Base-by-base conservation (phyloP, 192 early-diverging fungal species). In the Podila clonocystis region DNA sequence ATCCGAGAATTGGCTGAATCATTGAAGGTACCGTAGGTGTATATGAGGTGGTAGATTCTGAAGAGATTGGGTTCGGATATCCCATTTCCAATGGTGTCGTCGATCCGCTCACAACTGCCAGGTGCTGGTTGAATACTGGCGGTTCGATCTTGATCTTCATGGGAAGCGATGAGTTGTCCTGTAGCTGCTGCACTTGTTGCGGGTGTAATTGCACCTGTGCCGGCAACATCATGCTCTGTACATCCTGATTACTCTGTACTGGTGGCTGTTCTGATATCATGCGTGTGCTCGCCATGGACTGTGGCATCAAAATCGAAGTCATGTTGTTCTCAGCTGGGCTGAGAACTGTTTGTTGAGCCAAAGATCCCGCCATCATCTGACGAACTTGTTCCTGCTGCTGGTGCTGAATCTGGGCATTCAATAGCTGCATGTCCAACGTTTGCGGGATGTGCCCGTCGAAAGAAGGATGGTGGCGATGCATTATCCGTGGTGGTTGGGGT, bases 1-100 rank as follows among this genome's bases (percentile, higher is more conserved):
- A 31, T 24, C 69, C 71, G 9, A 65, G 4, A 30, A 65, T 52
- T 13, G 57, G 36, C 34, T 64, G 36, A 5, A 68, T 62, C 70
- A 80, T 80, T 6, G 77, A 73, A 4, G 77, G 77, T 9, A 73
- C 77, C 62, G 72, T 59, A 30, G 77, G 77, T 17, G 77, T 80
- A 31, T 65, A 80, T 5, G 38, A 45, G 13, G 59, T 41, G 59
- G 73, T 60, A 4, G 66, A 48, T 24, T 80, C 76, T 13, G 66
- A 72, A 15, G 76, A 68, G 20, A 68, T 20, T 3, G 70, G 63
- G 2, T 55, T 64, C 4, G 69, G 22, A 52, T 68, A 72, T 4
- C 52, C 49, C 67, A 72, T 63, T 17, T 73, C 77, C 3, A 31
- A 20, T 3, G 68, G 66, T 34, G 70, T 66, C 9, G 38, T 79